phyloP scores from a whole-genome alignment of 139 green algal species.

The Eudorina sp. region DNA sequence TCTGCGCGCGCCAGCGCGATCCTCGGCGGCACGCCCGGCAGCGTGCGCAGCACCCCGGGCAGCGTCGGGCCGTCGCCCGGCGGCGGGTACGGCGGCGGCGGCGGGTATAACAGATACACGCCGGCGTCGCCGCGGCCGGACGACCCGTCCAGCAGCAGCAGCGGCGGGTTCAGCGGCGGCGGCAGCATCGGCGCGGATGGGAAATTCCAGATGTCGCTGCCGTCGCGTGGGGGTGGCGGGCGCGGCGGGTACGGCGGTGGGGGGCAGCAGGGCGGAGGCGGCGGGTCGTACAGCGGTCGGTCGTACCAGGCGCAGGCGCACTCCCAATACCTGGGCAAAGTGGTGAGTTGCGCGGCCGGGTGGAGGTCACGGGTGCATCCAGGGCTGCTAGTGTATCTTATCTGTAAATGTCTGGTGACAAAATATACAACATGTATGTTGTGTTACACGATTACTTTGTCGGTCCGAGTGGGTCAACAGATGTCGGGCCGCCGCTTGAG shows the following conservation, averaged over 20 bases:
- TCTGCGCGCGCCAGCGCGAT: slow-evolving; percentile 28
- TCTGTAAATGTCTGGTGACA: too few species aligned
- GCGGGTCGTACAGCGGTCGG: slow-evolving; percentile 18
- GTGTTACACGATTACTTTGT: too few species aligned
- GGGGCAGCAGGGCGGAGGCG: slow-evolving; percentile 10
- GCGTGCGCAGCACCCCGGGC: slow-evolving; percentile 29
- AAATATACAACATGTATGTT: too few species aligned
- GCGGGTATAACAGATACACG: slow-evolving; percentile 6
- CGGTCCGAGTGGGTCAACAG: too few species aligned
- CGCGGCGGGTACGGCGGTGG: slow-evolving; percentile 22
- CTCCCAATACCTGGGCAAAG: slow-evolving; percentile 40
- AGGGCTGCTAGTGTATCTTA: too few species aligned
- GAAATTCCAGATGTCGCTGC: slow-evolving; percentile 44
- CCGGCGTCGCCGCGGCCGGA: slow-evolving; percentile 41
- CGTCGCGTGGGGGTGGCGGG: slow-evolving; percentile 22
- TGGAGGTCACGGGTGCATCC: neutral
- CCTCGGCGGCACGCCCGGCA: slow-evolving; percentile 28
- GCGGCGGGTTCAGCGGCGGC: neutral
- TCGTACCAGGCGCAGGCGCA: slow-evolving; percentile 16
- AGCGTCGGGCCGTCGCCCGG: slow-evolving; percentile 32
- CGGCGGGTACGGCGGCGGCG: neutral
- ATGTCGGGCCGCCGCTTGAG: too few species aligned
- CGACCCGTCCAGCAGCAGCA: slow-evolving; percentile 7
- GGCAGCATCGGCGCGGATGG: slow-evolving; percentile 31
- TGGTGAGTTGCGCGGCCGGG: slow-evolving; percentile 21